Base-by-base conservation (phyloP, 345 rosid genomes). In the Theobroma cacao region DNA sequence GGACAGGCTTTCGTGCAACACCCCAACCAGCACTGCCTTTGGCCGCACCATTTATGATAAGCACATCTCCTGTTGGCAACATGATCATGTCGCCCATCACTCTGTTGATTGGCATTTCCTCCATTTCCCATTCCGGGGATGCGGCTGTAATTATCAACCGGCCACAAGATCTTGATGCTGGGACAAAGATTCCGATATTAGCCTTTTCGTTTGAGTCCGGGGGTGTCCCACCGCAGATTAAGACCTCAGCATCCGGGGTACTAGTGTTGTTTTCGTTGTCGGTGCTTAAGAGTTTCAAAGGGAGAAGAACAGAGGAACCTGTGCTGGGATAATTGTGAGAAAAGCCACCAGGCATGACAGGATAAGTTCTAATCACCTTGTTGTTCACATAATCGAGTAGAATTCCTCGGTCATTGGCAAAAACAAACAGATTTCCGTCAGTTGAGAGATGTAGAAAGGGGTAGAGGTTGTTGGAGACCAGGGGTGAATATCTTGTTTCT, bases 21-120 rank as follows among this genome's bases (percentile, higher is more conserved):
- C 34, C 78, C 80, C 82, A 84, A 10, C 86, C 84, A 2, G 86
- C 80, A 2, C 61, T 71, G 10, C 88, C 89, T 31, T 78, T 77
- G n/a, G 82, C 76, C 0, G 86, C 91, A 12, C 88, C 91, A 20
- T 87, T 89, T 6, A 89, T 78, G 22, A 87, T 63, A 26, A 87
- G 36, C 1, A 82, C 89, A 8, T 85, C 87, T 13, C 87, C 90
- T 5, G 87, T 82, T 0, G 91, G 91, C 6, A 89, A 78, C 81
- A 89, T 53, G 7, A 85, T 86, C 91, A 89, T 86, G 74, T 86
- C 90, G 3, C 87, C 87, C 87, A 87, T 85, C 78, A 84, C 79
- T 74, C 90, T 79, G 13, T 74, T 83, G 17, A 84, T 13, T 10
- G 92, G 84, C 90, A 89, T 89, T 67, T 77, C 84, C 75, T 89